These are phyloP conservation scores for Gremmenia infestans DNA, from an alignment of 2,329 filamentous ascomycete species.

Conservation along the genomic window DNA sequence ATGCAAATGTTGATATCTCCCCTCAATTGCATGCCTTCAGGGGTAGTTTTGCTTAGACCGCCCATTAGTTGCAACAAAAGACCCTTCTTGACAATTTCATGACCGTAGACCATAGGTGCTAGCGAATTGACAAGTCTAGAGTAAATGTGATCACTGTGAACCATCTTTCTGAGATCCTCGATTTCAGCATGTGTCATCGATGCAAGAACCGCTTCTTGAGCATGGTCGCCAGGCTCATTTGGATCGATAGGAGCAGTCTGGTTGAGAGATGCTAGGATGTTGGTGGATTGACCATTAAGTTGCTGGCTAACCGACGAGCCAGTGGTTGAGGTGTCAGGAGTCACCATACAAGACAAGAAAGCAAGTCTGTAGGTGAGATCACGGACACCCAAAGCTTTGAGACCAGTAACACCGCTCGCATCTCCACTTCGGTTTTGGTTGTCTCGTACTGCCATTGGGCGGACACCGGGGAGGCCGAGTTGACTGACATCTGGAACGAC, in stretches of 20 bases:
- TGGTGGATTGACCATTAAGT: constrained; percentile 67
- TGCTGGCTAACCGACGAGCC: constrained; percentile 68
- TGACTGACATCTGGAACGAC: constrained; percentile 97
- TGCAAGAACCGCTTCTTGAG: constrained; percentile 79
- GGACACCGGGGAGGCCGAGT: constrained; percentile 79
- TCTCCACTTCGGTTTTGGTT: constrained; percentile 74
- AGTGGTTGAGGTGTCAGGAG: constrained; percentile 75
- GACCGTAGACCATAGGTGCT: constrained; percentile 94
- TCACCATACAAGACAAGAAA: constrained; percentile 96
- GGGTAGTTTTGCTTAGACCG: constrained; percentile 87
- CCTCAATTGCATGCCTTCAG: constrained; percentile 91
- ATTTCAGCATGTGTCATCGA: constrained; percentile 85
- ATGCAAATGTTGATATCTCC: constrained; percentile 99
- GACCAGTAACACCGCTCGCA: constrained; percentile 74
- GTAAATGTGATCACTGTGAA: constrained; percentile 94
- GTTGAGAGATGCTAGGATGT: constrained; percentile 80
- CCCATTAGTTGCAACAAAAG: constrained; percentile 90
- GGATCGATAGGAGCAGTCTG: constrained; percentile 64
- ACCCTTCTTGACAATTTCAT: constrained; percentile 97
- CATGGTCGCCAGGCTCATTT: constrained; percentile 70
- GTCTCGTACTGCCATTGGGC: constrained; percentile 79
- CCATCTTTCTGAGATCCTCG: constrained; percentile 85
- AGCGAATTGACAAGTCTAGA: constrained; percentile 87
- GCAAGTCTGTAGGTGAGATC: constrained; percentile 93
- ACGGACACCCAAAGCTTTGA: constrained; percentile 89